phyloP scores from a whole-genome alignment of 2,329 filamentous ascomycete genomes.

The Atkinsonella hypoxylon region DNA sequence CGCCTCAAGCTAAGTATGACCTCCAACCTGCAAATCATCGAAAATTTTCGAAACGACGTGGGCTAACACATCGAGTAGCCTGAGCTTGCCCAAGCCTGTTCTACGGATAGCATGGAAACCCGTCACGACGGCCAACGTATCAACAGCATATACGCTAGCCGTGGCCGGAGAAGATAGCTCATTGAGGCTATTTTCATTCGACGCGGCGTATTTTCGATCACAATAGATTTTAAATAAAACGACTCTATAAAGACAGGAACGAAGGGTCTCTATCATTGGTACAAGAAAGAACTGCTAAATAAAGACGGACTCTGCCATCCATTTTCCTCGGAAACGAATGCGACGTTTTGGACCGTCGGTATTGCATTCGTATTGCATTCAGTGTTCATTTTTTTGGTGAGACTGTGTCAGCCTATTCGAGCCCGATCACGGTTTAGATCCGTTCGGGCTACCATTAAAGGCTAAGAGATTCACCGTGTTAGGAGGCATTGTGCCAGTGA shows the following conservation, averaged over 20 bases:
- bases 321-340: background rate
- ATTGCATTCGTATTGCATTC: too few species aligned
- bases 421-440: background rate
- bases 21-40: background rate
- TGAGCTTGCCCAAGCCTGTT: slow-evolving; percentile 47
- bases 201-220: slow-evolving; percentile 13
- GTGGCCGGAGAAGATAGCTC: slow-evolving; percentile 51
- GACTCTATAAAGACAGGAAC: background rate
- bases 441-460: slow-evolving; percentile 32
- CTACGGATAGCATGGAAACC: slow-evolving; percentile 62
- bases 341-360: background rate
- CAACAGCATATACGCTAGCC: slow-evolving; percentile 29
- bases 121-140: slow-evolving; percentile 14
- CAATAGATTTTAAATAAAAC: background rate
- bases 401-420: too few species aligned
- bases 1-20: slow-evolving; percentile 28
- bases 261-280: background rate
- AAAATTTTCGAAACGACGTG: too few species aligned
- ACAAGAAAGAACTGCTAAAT: background rate
- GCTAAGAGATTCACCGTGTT: slow-evolving; percentile 37
- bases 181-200: slow-evolving; percentile 42
- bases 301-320: background rate
- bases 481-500: slow-evolving; percentile 25
- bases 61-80: slow-evolving; percentile 14
- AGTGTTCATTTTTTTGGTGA: too few species aligned